A percentile compares a stretch with the other conserved stretches of the same genome.
phyloP scores from a whole-genome alignment of 2,329 filamentous ascomycete species.

The Fusarium cicatricum region DNA sequence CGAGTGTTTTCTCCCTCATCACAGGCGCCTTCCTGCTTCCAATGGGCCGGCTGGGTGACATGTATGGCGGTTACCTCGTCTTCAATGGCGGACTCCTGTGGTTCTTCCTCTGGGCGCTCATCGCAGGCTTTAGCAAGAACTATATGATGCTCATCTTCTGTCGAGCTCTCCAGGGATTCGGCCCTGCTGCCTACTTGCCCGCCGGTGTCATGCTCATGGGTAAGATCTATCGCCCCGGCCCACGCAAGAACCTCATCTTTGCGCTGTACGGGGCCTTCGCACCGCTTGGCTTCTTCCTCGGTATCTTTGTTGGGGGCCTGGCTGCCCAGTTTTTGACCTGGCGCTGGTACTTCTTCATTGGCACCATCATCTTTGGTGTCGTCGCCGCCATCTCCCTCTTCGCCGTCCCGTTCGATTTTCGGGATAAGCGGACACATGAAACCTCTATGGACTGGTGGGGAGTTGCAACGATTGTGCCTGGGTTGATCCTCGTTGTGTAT shows the following conservation, averaged over 20 bases:
- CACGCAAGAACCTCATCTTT: slow-evolving; percentile 74
- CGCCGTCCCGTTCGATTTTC: slow-evolving; percentile 48
- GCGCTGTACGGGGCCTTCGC: slow-evolving; percentile 66
- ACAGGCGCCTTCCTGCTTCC: slow-evolving; percentile 68
- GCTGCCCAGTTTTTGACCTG: slow-evolving; percentile 67
- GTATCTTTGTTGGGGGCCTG: slow-evolving; percentile 73
- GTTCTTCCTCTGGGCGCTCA: slow-evolving; percentile 73
- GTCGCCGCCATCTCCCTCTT: slow-evolving; percentile 56
- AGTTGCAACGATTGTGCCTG: slow-evolving; percentile 60
- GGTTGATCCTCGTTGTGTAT: slow-evolving; percentile 70
- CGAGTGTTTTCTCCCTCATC: slow-evolving; percentile 66
- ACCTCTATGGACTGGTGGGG: slow-evolving; percentile 69
- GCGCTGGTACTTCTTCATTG: slow-evolving; percentile 77
- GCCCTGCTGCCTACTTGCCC: slow-evolving; percentile 75
- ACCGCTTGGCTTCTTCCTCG: slow-evolving; percentile 66
- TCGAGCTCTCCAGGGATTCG: slow-evolving; percentile 78
- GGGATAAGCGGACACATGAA: slow-evolving; percentile 28
- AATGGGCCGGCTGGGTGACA: slow-evolving; percentile 68
- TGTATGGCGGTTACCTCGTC: slow-evolving; percentile 68
- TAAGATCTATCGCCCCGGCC: slow-evolving; percentile 73
- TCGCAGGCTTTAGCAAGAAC: slow-evolving; percentile 74
- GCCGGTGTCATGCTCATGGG: slow-evolving; percentile 75
- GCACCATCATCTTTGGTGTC: slow-evolving; percentile 55
- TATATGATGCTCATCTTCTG: slow-evolving; percentile 76
- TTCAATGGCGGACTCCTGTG: slow-evolving; percentile 68